Evolutionary conservation across 2,329 filamentous ascomycete genomes (phyloP), one percentile per base, ranked within the genome.

Genomic region (Zelopaecilomyces penicillatus): DNA sequence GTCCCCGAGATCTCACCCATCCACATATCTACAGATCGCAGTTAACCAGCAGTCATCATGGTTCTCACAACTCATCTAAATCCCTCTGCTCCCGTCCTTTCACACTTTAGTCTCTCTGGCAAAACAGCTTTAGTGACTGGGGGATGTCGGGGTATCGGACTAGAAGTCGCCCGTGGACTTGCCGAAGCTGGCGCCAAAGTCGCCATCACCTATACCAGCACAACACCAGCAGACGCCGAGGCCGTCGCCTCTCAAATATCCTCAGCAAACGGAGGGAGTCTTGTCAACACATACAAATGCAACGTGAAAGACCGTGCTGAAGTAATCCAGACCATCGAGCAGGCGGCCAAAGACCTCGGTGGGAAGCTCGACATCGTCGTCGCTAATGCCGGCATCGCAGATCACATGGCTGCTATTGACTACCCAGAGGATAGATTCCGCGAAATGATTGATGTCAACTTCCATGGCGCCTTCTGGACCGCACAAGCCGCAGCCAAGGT

Each of bases 381-480:
- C 29, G 61, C 60, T 37, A 64, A 64, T 42, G 60, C 61, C 12
- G 61, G 61, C 7, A 53, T 63, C 40, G 57, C 59, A 7, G 54
- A 57, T 32, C 60, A 62, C 44, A 56, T 57, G 2, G 57, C 58
- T 2, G 58, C 54, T 4, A 52, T 64, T 8, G 60, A 63, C 26
- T 60, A 59, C 46, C 46, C 43, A 10, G 42, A 60, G 1, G 54
- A 60, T 42, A 54, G 60, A 47, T 62, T 57, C 49, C 47, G 58
- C 34, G 50, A 51, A 7, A 58, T 63, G 28, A 55, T 54, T 4
- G 54, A 52, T 39, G 83, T 84, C 41, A 85, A 91, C 61, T 65
- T 90, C n/a, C 83, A 87, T 60, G 83, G 84, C 40, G 83, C 83
- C 33, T 88, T 85, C 65, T 91, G 85, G 73, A 86, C 80, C 58